Percentiles rank a stretch among this genome's conserved stretches.
These are phyloP conservation scores for Trichoderma harzianum DNA, from an alignment of 2,329 filamentous ascomycete genomes.

Conservation along the genomic window DNA sequence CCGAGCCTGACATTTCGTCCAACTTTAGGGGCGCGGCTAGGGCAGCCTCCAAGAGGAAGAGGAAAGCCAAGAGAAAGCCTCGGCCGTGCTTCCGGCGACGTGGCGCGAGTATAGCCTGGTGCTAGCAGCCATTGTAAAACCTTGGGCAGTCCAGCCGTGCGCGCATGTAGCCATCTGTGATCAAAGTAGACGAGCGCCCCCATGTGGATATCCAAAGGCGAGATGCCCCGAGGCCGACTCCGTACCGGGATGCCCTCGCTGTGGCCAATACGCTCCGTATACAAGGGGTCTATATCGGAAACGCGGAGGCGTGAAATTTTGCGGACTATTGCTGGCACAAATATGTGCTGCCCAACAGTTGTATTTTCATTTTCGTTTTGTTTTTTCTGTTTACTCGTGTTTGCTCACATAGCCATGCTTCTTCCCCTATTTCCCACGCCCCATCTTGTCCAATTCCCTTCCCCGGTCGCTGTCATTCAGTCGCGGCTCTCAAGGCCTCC, in stretches of 20 bases:
- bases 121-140: not conserved
- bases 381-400: not conserved
- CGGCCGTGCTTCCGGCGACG: not conserved
- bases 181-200: not conserved
- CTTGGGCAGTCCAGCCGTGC: not conserved
- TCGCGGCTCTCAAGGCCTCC: not conserved
- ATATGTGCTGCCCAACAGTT: not conserved
- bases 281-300: not conserved
- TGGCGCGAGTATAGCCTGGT: not conserved
- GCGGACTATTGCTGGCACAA: not conserved
- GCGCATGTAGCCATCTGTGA: not conserved
- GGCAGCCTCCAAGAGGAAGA: not conserved
- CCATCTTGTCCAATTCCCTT: not conserved
- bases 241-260: not conserved
- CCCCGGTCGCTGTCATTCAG: not conserved
- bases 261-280: not conserved
- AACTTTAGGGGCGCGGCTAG: conserved; percentile 4
- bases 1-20: not conserved
- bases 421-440: not conserved
- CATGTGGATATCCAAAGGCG: not conserved
- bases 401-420: not conserved
- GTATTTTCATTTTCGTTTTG: not conserved
- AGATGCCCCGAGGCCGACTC: conserved; percentile 6
- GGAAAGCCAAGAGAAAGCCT: not conserved
- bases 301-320: conserved; percentile 4